These are phyloP conservation scores for Brassica juncea DNA, from an alignment of 345 rosid genomes.

Conservation along the genomic window DNA sequence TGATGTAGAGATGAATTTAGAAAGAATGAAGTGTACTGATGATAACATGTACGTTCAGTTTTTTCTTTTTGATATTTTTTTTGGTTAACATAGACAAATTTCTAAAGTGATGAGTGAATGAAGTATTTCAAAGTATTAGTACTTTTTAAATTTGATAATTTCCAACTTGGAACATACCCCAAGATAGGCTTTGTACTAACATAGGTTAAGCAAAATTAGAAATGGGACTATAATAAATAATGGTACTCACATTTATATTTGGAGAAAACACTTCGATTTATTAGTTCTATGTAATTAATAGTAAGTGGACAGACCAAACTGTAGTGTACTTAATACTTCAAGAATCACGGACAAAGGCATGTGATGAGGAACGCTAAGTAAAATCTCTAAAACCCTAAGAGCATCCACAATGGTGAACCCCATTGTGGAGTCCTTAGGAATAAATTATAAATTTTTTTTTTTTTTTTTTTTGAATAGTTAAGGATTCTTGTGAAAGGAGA, in stretches of 20 bases:
- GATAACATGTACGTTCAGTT: too few relatives aligned
- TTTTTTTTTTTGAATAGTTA: too few relatives aligned
- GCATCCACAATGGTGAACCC: too few relatives aligned
- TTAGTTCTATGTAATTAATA: background rate
- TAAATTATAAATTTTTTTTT: too few relatives aligned
- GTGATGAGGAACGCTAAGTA: constrained; percentile 23
- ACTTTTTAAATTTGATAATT: background rate
- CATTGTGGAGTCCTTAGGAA: too few relatives aligned
- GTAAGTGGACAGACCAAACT: constrained; percentile 2
- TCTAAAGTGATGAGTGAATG: background rate
- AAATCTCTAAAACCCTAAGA: background rate
- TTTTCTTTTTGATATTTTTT: background rate
- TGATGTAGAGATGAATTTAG: background rate
- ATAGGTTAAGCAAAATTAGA: background rate
- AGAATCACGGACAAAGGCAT: constrained; percentile 31
- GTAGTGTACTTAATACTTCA: constrained; percentile 14
- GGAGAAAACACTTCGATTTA: background rate
- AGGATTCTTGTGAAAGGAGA: too few relatives aligned
- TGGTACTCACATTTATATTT: background rate
- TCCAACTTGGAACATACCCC: background rate
- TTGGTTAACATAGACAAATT: background rate
- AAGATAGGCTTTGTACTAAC: background rate
- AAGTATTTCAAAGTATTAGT: too few relatives aligned
- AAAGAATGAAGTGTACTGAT: background rate
- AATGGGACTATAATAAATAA: background rate